Base-by-base conservation (phyloP, 768 basidiomycete species). In the Boletus rufocinnamomeus region DNA sequence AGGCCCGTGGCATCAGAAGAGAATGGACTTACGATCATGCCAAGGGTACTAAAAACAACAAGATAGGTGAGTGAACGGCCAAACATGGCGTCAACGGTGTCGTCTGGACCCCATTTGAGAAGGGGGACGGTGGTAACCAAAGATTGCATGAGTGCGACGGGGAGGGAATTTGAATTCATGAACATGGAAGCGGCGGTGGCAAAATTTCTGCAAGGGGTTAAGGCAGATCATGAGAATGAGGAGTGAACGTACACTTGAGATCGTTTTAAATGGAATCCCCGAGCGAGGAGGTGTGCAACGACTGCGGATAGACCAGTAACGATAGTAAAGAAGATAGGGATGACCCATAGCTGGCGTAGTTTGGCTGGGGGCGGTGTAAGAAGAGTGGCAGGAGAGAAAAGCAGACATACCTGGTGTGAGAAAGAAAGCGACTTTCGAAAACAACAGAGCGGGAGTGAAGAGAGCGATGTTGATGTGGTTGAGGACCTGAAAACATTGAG, bases 351-450 rank as follows among this genome's bases (percentile, higher is more conserved):
- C 65, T 94, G 90, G 28, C 79, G 77, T 13, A 95, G 76, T 77
- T 93, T 94, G 45, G 81, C 88, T 88, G 52, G 32, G 17, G 30
- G 11, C 0, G 17, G n/a, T 6, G 52, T 65, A 28, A 65, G 40
- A 13, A 19, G 8, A 38, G 43, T 34, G 28, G 51, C 6, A 45
- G 17, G 37, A 55, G 6, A 27, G 30, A n/a, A 23, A 8, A 6
- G 19, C 1, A 23, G 48, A 66, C 80, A 35, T 62, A 84, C 89
- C 83, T 70, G 95, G 94, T 0, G 89, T 84, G 43, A 95, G 73
- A 70, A 89, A 92, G 76, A 95, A 96, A 0, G 95, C 96, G 23
- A 98, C 94, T 76, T 97, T 98, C 14, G 91, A 94, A 75, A 96
- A 95, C 34, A 96, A 78, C 7, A 95, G 83, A 0, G 89, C 87